Evolutionary conservation across 305 asterid species (phyloP).

Genomic region (Fraxinus ornus): DNA sequence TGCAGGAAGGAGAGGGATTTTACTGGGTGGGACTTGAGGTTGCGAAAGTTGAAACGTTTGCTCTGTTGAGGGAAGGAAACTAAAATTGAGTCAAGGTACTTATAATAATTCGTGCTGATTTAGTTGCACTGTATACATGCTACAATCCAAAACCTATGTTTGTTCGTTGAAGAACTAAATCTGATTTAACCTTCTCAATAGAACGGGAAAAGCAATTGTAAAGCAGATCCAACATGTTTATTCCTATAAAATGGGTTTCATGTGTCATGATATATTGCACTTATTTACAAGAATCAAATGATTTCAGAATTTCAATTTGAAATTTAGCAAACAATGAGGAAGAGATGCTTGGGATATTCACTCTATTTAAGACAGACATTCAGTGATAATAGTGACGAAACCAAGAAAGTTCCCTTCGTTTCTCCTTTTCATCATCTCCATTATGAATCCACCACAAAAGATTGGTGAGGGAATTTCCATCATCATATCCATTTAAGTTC

Average conservation of each 20-base stretch:
- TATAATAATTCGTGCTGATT: not conserved
- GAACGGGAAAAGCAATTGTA: not conserved
- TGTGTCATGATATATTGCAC: not conserved
- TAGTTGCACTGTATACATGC: not conserved
- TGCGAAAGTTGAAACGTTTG: too few species aligned
- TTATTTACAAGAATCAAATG: not conserved
- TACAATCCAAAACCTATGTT: not conserved
- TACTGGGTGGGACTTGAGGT: not conserved
- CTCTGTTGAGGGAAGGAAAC: not conserved
- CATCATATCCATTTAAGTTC: conserved; percentile 56
- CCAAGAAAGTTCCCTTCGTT: conserved; percentile 49
- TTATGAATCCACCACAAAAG: conserved; percentile 86
- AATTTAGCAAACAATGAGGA: not conserved
- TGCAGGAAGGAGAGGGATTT: not conserved
- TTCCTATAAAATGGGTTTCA: not conserved
- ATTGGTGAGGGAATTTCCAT: conserved; percentile 74
- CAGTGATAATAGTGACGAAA: conserved; percentile 59
- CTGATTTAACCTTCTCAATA: not conserved
- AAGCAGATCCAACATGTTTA: not conserved
- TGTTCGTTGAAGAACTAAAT: not conserved
- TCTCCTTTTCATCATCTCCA: conserved; percentile 40
- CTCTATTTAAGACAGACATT: not conserved
- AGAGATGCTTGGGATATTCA: not conserved
- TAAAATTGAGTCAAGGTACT: not conserved
- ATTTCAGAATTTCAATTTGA: not conserved